These are phyloP conservation scores for Botrytis sinoallii DNA, from an alignment of 2,329 filamentous ascomycete species.

Conservation along the genomic window DNA sequence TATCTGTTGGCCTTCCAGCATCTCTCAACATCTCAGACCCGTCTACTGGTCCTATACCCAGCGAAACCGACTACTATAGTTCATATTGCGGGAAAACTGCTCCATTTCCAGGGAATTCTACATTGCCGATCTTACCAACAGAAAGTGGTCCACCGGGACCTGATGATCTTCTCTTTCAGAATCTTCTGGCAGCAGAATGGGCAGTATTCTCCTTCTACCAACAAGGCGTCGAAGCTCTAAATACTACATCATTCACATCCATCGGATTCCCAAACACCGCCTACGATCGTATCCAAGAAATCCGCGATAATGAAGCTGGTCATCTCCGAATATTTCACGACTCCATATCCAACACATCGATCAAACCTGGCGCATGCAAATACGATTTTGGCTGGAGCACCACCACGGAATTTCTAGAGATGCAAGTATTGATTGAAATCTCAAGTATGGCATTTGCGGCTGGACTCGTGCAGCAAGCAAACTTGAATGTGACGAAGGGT, in stretches of 20 bases:
- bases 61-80: constrained; percentile 38
- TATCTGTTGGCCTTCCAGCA: constrained; percentile 4
- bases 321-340: constrained; percentile 46
- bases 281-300: constrained; percentile 41
- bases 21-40: constrained; percentile 1
- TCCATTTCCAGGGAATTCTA: constrained; percentile 42
- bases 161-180: constrained; percentile 46
- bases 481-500: constrained; percentile 37
- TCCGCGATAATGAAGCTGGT: constrained; percentile 47
- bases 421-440: constrained; percentile 41
- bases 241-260: constrained; percentile 37
- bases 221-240: constrained; percentile 43
- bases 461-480: constrained; percentile 39
- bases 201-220: constrained; percentile 46
- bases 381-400: constrained; percentile 36
- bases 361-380: constrained; percentile 42
- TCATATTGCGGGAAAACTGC: constrained; percentile 37
- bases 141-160: constrained; percentile 36
- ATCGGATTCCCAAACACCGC: constrained; percentile 42
- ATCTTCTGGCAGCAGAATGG: constrained; percentile 46
- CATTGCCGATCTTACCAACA: constrained; percentile 37
- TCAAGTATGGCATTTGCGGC: constrained; percentile 43
- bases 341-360: constrained; percentile 42
- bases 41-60: constrained; percentile 32
- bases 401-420: constrained; percentile 33